Percentiles rank a stretch among this genome's conserved stretches.
These are phyloP conservation scores for Dioszegia crocea DNA, from an alignment of 768 basidiomycete species.

Conservation along the genomic window DNA sequence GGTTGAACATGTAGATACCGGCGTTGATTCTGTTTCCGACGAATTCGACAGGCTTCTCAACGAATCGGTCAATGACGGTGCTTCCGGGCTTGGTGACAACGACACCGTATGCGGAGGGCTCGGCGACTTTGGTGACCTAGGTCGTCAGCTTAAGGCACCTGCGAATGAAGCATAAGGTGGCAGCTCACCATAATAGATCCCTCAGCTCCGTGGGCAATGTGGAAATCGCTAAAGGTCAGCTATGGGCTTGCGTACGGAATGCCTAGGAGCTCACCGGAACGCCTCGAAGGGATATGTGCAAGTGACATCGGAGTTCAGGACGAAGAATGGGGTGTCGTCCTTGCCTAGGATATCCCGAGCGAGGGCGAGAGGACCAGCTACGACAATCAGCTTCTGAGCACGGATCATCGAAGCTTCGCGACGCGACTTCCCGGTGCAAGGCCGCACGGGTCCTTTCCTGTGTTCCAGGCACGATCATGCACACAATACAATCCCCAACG, in stretches of 20 bases:
- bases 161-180: neutral
- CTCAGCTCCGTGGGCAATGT: constrained; percentile 53
- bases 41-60: constrained; percentile 55
- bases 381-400: neutral
- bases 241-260: no score
- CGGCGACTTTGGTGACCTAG: constrained; percentile 54
- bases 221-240: constrained; percentile 50
- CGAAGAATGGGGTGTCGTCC: constrained; percentile 56
- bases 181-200: constrained; percentile 53
- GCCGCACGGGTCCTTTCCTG: no score
- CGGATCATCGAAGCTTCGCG: no score
- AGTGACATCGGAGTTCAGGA: constrained; percentile 56
- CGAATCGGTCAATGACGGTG: constrained; percentile 54
- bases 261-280: constrained; percentile 43
- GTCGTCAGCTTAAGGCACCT: neutral
- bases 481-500: no score
- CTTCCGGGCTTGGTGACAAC: constrained; percentile 53
- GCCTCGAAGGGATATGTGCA: constrained; percentile 55
- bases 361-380: constrained; percentile 54
- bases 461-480: no score
- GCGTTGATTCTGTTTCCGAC: constrained; percentile 56
- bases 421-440: no score
- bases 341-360: constrained; percentile 54
- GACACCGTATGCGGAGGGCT: constrained; percentile 55
- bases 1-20: constrained; percentile 57